Conservation (phyloP, 768 basidiomycete species). For the Sutorius australiensis region DNA sequence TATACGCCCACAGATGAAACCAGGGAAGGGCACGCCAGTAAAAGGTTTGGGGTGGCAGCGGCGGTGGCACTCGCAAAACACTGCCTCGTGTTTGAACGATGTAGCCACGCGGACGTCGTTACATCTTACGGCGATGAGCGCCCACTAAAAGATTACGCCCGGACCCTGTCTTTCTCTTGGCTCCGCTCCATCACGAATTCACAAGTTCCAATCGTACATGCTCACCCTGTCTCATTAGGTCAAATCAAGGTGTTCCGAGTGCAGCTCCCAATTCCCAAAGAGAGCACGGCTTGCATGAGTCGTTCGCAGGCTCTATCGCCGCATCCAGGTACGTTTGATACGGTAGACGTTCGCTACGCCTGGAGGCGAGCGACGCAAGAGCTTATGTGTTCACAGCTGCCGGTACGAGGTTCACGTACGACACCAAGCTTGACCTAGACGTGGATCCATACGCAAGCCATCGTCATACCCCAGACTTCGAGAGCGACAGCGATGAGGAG, state of each 20-base stretch:
- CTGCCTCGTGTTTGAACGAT: background rate
- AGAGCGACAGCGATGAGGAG: constrained; percentile 16
- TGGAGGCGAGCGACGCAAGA: background rate
- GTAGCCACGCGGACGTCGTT: background rate
- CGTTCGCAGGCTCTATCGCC: constrained; percentile 5
- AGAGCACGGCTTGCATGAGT: constrained; percentile 5
- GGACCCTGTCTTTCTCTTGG: background rate
- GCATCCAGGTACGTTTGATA: constrained; percentile 10
- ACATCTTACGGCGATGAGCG: background rate
- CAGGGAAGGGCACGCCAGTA: background rate
- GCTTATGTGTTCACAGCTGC: constrained; percentile 14
- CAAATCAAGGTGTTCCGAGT: background rate
- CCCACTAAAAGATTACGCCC: background rate
- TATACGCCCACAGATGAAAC: background rate
- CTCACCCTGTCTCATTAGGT: background rate
- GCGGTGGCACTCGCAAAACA: background rate
- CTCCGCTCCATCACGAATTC: background rate
- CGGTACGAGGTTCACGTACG: background rate
- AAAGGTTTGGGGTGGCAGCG: too few species aligned
- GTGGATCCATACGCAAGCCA: background rate
- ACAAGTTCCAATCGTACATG: background rate
- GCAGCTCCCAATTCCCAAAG: background rate
- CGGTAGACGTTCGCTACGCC: too few species aligned
- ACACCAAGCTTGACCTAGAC: constrained; percentile 7
- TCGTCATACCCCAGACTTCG: constrained; percentile 1